These are phyloP conservation scores for Cladosporium sp. DNA, from an alignment of 2,329 filamentous ascomycete genomes.

Conservation along the genomic window DNA sequence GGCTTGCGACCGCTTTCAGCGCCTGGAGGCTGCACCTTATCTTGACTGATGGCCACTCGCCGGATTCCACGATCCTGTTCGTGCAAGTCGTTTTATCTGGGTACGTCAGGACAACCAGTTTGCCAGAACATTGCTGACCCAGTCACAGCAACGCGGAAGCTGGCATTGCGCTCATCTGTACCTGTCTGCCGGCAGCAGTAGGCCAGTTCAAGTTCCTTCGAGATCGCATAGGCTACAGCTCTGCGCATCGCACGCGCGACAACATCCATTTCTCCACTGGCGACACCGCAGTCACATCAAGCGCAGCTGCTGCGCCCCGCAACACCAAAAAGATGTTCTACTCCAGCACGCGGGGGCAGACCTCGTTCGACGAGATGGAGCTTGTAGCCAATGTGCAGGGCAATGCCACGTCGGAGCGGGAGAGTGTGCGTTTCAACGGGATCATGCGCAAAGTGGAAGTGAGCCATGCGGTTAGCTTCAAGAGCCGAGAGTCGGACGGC, in stretches of 20 bases:
- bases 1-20: conserved; percentile 11
- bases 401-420: not conserved
- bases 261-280: not conserved
- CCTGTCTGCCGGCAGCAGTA: conserved; percentile 9
- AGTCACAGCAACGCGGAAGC: conserved; percentile 11
- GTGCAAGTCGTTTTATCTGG: conserved; percentile 9
- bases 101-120: not conserved
- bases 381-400: conserved; percentile 6
- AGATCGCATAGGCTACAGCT: not conserved
- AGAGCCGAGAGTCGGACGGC: not conserved
- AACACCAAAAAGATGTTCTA: not conserved
- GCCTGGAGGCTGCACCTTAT: conserved; percentile 4
- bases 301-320: not conserved
- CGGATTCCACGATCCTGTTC: conserved; percentile 8
- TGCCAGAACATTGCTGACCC: not conserved
- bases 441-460: conserved; percentile 14
- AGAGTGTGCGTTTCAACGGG: not conserved
- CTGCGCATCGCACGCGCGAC: not conserved
- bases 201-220: conserved; percentile 5
- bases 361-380: conserved; percentile 9
- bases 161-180: conserved; percentile 10
- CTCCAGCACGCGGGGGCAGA: not conserved
- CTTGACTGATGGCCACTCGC: not conserved
- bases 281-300: not conserved
- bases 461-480: not conserved